Evolutionary conservation across 352 stramenopile species (phyloP).

Genomic region (Globisporangium megalacanthum): DNA sequence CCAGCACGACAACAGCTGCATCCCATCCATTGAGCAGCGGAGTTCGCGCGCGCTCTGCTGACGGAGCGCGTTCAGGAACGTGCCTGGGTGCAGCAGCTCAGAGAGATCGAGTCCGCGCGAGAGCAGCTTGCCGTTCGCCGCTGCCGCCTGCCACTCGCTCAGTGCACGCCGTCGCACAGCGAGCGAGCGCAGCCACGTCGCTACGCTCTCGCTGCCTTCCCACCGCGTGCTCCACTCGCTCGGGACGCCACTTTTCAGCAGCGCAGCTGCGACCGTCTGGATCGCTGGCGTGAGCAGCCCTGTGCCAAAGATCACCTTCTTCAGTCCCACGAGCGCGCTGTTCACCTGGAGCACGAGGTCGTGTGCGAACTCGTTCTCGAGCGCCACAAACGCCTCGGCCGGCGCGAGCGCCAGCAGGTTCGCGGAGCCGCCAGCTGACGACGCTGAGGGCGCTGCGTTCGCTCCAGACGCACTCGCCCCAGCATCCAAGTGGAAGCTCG

Average conservation of each 20-base stretch:
- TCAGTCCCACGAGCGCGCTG: slow-evolving; percentile 58
- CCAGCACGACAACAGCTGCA: slow-evolving; percentile 89
- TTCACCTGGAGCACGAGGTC: slow-evolving; percentile 76
- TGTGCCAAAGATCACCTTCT: slow-evolving; percentile 90
- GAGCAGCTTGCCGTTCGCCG: slow-evolving; percentile 58
- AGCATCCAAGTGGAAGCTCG: slow-evolving; percentile 44
- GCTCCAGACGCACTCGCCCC: not conserved
- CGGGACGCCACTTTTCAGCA: slow-evolving; percentile 74
- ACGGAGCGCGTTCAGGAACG: slow-evolving; percentile 92
- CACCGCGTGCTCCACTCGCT: slow-evolving; percentile 77
- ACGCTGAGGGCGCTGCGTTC: not conserved
- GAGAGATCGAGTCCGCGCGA: slow-evolving; percentile 77
- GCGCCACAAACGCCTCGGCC: slow-evolving; percentile 85
- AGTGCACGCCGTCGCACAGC: slow-evolving; percentile 82
- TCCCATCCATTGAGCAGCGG: slow-evolving; percentile 85
- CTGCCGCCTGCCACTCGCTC: slow-evolving; percentile 74
- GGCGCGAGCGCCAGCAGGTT: slow-evolving; percentile 57
- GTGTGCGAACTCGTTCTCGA: slow-evolving; percentile 85
- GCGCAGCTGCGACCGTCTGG: slow-evolving; percentile 62
- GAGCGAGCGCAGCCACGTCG: slow-evolving; percentile 77
- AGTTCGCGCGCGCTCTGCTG: slow-evolving; percentile 87
- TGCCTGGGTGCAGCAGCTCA: slow-evolving; percentile 90
- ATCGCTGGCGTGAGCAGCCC: slow-evolving; percentile 88
- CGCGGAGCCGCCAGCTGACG: slow-evolving; percentile 10
- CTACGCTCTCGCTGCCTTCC: slow-evolving; percentile 69